Conservation (phyloP, 768 basidiomycete species). For the Tricholoma flavovirens region DNA sequence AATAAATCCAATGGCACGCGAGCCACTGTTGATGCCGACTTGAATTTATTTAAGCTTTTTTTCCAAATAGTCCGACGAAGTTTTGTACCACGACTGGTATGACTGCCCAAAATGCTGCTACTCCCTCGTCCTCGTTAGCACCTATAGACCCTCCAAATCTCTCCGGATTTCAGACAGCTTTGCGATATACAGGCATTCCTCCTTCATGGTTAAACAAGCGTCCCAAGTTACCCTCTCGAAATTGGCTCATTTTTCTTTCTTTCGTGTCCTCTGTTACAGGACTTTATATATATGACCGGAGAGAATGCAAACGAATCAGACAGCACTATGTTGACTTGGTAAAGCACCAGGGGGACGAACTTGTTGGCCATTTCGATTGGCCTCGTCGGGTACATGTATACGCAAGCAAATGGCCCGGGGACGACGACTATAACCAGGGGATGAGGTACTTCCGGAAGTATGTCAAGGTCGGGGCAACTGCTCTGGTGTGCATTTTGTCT, state of each 20-base stretch:
- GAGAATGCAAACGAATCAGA: conserved; percentile 71
- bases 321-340: conserved; percentile 78
- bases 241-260: conserved; percentile 90
- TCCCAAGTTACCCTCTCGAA: conserved; percentile 83
- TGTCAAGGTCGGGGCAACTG: conserved; percentile 69
- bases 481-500: conserved; percentile 9
- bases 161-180: conserved; percentile 58
- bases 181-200: conserved; percentile 64
- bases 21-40: background rate
- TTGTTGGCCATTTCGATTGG: conserved; percentile 54
- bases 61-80: too few species aligned
- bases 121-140: conserved; percentile 9
- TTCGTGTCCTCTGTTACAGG: conserved; percentile 66
- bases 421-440: conserved; percentile 83
- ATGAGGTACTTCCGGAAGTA: conserved; percentile 93
- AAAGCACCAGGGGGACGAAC: conserved; percentile 65
- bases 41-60: too few species aligned
- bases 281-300: conserved; percentile 82
- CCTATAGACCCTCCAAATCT: conserved; percentile 14
- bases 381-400: conserved; percentile 83
- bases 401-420: conserved; percentile 89
- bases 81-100: conserved; percentile 15
- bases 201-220: conserved; percentile 79
- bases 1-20: too few species aligned
- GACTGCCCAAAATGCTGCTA: conserved; percentile 19